Conservation (phyloP, 2,329 filamentous ascomycete genomes). For the Fusarium clavum region DNA sequence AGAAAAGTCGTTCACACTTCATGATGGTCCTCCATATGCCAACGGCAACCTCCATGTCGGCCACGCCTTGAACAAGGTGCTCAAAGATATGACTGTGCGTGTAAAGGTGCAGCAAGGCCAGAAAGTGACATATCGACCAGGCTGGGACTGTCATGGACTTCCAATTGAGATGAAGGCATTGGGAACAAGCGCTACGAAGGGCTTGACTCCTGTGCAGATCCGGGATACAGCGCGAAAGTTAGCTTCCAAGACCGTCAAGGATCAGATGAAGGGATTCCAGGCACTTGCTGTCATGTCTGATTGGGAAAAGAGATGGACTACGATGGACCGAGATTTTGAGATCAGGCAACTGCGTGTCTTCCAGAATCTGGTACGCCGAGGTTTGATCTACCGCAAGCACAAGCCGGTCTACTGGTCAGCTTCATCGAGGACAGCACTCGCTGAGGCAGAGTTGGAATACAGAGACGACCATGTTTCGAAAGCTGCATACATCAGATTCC, state of each 20-base stretch:
- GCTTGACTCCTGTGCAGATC: constrained; percentile 67
- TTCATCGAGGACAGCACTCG: constrained; percentile 80
- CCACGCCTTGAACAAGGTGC: constrained; percentile 95
- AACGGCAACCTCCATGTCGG: constrained; percentile 93
- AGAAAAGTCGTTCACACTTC: constrained; percentile 78
- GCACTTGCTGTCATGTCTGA: constrained; percentile 84
- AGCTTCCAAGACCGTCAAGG: constrained; percentile 74
- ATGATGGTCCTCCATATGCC: constrained; percentile 97
- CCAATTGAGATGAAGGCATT: constrained; percentile 97
- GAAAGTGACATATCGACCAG: constrained; percentile 84
- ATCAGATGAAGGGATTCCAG: constrained; percentile 79
- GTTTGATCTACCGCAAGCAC: constrained; percentile 80
- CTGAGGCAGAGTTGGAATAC: constrained; percentile 88
- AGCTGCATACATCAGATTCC: constrained; percentile 84
- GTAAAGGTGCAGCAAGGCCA: constrained; percentile 79
- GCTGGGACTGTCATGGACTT: constrained; percentile 98
- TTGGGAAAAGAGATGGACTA: constrained; percentile 81
- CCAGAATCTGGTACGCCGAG: constrained; percentile 77
- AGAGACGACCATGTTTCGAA: constrained; percentile 78
- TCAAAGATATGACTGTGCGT: constrained; percentile 93
- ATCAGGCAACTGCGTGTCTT: constrained; percentile 80
- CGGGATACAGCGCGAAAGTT: constrained; percentile 73
- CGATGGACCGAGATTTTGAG: constrained; percentile 82
- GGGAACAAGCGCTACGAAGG: constrained; percentile 61
- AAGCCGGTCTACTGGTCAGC: constrained; percentile 91